Conservation (phyloP, 2,329 filamentous ascomycete species). For the Amauroascus verrucosus region DNA sequence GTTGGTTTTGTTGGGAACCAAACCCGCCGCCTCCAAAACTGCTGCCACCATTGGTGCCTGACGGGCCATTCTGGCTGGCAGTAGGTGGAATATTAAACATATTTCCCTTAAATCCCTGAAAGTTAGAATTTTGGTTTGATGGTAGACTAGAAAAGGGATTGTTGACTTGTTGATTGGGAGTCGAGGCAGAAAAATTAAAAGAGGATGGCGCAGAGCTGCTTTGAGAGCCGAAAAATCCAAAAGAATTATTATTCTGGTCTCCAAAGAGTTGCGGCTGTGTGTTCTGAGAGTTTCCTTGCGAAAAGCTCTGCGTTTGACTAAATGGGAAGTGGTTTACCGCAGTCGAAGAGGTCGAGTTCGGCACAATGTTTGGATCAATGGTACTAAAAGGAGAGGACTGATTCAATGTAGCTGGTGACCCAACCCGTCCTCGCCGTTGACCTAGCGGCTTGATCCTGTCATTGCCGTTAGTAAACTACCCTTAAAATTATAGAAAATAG, state of each 20-base stretch:
- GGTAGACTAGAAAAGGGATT: slow-evolving; percentile 31
- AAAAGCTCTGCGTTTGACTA: slow-evolving; percentile 31
- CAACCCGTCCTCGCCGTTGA: slow-evolving; percentile 20
- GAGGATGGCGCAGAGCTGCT: slow-evolving; percentile 20
- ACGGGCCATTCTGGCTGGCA: slow-evolving; percentile 16
- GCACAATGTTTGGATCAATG: slow-evolving; percentile 24
- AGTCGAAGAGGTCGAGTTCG: slow-evolving; percentile 16
- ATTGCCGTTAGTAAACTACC: slow-evolving; percentile 5
- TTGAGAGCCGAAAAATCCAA: slow-evolving; percentile 14
- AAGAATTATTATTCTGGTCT: slow-evolving; percentile 19
- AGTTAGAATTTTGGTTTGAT: slow-evolving; percentile 18
- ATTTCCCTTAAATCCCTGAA: slow-evolving; percentile 26
- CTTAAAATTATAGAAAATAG: neutral
- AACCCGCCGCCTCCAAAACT: slow-evolving; percentile 9
- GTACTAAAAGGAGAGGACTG: slow-evolving; percentile 24
- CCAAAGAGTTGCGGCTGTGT: slow-evolving; percentile 26
- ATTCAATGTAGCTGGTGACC: slow-evolving; percentile 16
- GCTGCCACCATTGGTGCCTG: slow-evolving; percentile 2
- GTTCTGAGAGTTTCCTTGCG: slow-evolving; percentile 22
- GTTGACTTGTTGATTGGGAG: slow-evolving; percentile 18
- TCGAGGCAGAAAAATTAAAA: slow-evolving; percentile 27
- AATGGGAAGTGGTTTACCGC: slow-evolving; percentile 27
- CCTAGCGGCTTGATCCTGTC: slow-evolving; percentile 26
- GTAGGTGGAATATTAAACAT: slow-evolving; percentile 25
- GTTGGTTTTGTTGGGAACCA: slow-evolving; percentile 10